These are phyloP conservation scores for Kondoa malvinella DNA, from an alignment of 768 basidiomycete species.

Conservation along the genomic window DNA sequence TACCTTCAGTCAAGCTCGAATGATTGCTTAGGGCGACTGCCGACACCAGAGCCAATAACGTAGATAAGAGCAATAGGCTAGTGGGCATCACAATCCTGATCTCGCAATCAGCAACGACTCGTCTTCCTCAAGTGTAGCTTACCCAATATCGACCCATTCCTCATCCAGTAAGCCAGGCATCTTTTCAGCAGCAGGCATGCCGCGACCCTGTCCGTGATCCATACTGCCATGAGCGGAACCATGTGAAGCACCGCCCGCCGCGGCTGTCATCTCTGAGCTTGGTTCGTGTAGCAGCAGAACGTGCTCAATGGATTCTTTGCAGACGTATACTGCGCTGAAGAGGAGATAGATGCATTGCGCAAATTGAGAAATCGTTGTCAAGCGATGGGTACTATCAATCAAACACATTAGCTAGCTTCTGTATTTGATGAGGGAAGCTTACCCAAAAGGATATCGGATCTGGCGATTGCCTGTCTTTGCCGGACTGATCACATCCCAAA, in stretches of 20 bases:
- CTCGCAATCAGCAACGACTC: neutral
- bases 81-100: conserved; percentile 17
- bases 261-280: conserved; percentile 12
- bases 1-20: conserved; percentile 16
- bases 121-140: too few relatives aligned
- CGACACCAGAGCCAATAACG: conserved; percentile 8
- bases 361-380: conserved; percentile 38
- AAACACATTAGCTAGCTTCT: neutral
- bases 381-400: conserved; percentile 23
- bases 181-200: neutral
- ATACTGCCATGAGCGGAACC: conserved; percentile 24
- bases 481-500: conserved; percentile 26
- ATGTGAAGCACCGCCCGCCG: conserved; percentile 11
- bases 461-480: conserved; percentile 29
- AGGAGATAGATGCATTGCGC: conserved; percentile 83
- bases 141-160: conserved; percentile 17
- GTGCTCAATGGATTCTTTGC: conserved; percentile 92
- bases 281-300: conserved; percentile 41
- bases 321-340: conserved; percentile 87
- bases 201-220: conserved; percentile 21
- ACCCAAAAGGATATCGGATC: conserved; percentile 46
- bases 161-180: neutral
- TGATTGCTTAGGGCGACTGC: conserved; percentile 15
- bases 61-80: conserved; percentile 10
- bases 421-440: conserved; percentile 31